phyloP scores from a whole-genome alignment of 352 stramenopile species.

The Pythium apleroticum region DNA sequence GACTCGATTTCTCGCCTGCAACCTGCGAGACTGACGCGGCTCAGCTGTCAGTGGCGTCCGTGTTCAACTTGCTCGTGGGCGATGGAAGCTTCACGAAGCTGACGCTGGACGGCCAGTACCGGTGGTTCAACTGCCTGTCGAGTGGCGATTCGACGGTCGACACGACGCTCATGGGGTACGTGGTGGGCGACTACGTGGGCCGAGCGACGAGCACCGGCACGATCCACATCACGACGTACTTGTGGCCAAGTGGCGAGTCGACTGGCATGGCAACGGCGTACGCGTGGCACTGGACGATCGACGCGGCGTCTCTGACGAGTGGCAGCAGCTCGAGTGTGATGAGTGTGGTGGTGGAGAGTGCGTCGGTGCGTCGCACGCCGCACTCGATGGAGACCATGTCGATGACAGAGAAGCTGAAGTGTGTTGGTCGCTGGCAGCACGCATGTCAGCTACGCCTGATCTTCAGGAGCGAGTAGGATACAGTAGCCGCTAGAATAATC shows the following conservation, averaged over 20 bases:
- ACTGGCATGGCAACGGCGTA: background rate
- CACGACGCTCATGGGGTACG: conserved; percentile 9
- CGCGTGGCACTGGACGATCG: conserved; percentile 20
- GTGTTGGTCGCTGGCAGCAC: conserved; percentile 8
- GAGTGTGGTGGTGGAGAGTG: conserved; percentile 13
- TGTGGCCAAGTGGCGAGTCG: too few species aligned
- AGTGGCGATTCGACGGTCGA: background rate
- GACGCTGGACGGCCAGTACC: conserved; percentile 2
- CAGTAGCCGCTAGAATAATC: too few species aligned
- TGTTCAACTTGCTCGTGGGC: background rate
- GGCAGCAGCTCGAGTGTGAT: background rate
- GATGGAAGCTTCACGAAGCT: background rate
- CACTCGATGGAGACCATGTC: conserved; percentile 13
- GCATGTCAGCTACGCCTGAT: too few species aligned
- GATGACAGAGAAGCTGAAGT: conserved; percentile 14
- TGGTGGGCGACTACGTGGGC: conserved; percentile 14
- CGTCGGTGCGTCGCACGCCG: background rate
- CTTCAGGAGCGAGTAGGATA: too few species aligned
- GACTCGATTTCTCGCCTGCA: background rate
- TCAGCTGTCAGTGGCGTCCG: conserved; percentile 4
- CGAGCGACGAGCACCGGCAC: background rate
- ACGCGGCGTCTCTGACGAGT: background rate
- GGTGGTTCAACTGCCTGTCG: conserved; percentile 4
- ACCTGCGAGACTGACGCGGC: background rate
- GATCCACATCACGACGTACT: conserved; percentile 9